A percentile compares a stretch with the other conserved stretches of the same genome.
phyloP scores from a whole-genome alignment of 345 rosid species.

The Aquilaria malaccensis region DNA sequence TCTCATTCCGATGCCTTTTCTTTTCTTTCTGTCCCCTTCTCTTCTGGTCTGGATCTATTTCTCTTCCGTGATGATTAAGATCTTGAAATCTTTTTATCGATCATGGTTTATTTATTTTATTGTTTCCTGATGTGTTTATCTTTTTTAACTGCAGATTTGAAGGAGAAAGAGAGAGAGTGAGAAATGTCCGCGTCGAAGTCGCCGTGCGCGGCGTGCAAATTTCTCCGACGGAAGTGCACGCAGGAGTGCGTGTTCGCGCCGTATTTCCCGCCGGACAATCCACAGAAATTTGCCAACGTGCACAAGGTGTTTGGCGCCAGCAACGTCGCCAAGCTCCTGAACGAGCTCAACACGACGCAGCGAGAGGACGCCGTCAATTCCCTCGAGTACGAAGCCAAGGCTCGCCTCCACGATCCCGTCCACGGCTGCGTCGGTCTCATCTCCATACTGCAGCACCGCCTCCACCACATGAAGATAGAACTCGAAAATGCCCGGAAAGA shows the following conservation, averaged over 20 bases:
- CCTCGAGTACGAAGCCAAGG: slow-evolving; percentile 70
- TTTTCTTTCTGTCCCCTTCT: not conserved
- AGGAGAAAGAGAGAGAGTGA: not conserved
- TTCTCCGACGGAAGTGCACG: slow-evolving; percentile 63
- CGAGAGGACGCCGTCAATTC: slow-evolving; percentile 82
- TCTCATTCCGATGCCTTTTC: not conserved
- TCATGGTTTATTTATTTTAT: not conserved
- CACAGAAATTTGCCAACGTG: slow-evolving; percentile 50
- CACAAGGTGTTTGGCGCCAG: slow-evolving; percentile 70
- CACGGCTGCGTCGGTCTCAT: slow-evolving; percentile 83
- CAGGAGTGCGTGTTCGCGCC: slow-evolving; percentile 83
- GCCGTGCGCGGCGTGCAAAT: slow-evolving; percentile 87
- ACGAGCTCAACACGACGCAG: slow-evolving; percentile 38
- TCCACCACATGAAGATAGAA: slow-evolving; percentile 42
- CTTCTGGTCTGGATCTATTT: not conserved
- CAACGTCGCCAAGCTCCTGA: slow-evolving; percentile 67
- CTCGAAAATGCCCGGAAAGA: slow-evolving; percentile 51
- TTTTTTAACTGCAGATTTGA: not conserved
- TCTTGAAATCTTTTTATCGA: not conserved
- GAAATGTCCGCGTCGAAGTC: slow-evolving; percentile 55
- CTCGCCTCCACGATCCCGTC: slow-evolving; percentile 73
- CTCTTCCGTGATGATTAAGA: not conserved
- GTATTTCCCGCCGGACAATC: slow-evolving; percentile 72
- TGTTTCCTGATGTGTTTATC: not conserved
- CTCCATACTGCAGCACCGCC: slow-evolving; percentile 59